Base-by-base conservation (phyloP, 345 rosid species). In the Brassica cretica region DNA sequence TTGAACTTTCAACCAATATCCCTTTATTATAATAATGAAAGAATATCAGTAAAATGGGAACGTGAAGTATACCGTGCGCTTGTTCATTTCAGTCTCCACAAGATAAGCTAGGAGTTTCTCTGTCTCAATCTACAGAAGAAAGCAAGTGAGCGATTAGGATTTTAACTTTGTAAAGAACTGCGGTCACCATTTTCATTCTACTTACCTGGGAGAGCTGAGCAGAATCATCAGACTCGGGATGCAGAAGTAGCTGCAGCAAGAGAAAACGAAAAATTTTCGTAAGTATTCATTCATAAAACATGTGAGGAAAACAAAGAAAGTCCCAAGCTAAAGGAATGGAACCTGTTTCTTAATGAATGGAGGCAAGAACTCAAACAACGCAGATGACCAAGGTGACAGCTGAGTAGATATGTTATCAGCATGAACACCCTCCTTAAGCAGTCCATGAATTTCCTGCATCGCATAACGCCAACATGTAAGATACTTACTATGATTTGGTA, bases 191-290 rank as follows among this genome's bases (percentile, higher is more conserved):
- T 30, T 74, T 32, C 41, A 5, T 55, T 68, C 70, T 41, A 70
- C 41, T 77, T 82, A 93, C 99, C 94, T 95, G 99, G 67, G 99
- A 95, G 71, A 95, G 78, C 85, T 93, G 99, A 33, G 98, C 99
- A 70, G 98, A 95, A 84, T 95, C 98, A 85, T 95, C 99, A 68
- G 99, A 95, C 81, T 93, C 99, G 29, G 97, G 97, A 63, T 76
- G 76, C 53, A 95, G 93, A 64, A 95, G 97, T 74, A 95, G 82
- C 99, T 95, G 90, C n/a, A 70, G 68, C 66, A 86, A 77, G 19
- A 62, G 70, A 21, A 83, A 3, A 82, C 25, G 25, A 21, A 1
- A 79, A 51, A 1, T 0, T 64, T 76, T 74, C 2, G 24, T 21
- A 21, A 21, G 24, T 21, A 21, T 21, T 21, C 24, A 21, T 21